Conservation (phyloP, 306 rosid genomes). For the Myrica gale region DNA sequence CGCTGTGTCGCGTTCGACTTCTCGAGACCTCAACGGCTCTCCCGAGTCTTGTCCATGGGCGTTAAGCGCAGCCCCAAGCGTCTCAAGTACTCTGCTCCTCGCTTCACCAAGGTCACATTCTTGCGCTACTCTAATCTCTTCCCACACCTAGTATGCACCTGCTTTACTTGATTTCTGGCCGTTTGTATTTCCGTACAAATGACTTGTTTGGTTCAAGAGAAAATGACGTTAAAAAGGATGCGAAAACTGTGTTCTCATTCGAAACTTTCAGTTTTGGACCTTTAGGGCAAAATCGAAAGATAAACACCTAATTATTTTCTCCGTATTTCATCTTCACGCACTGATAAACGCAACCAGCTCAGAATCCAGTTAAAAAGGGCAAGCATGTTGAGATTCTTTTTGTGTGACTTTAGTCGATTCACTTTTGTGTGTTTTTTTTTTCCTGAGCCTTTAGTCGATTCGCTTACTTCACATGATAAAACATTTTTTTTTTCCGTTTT, state of each 20-base stretch:
- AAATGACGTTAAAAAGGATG: neutral
- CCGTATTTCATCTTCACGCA: too few relatives aligned
- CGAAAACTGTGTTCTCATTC: neutral
- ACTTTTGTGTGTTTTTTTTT: too few relatives aligned
- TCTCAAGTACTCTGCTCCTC: conserved; percentile 74
- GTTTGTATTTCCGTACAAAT: neutral
- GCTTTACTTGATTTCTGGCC: neutral
- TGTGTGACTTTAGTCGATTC: too few relatives aligned
- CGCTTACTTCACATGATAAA: too few relatives aligned
- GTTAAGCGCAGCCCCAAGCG: conserved; percentile 92
- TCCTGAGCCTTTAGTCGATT: too few relatives aligned
- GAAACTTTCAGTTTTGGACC: neutral
- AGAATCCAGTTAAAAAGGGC: too few relatives aligned
- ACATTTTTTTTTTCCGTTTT: too few relatives aligned
- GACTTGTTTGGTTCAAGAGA: neutral
- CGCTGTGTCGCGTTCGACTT: conserved; percentile 19
- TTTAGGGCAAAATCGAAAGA: too few relatives aligned
- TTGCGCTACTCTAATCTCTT: neutral
- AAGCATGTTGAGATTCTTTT: too few relatives aligned
- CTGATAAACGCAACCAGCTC: too few relatives aligned
- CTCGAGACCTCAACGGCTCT: conserved; percentile 30
- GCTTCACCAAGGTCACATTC: conserved; percentile 67
- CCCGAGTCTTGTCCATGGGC: conserved; percentile 43
- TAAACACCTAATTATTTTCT: too few relatives aligned
- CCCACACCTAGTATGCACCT: neutral